Evolutionary conservation across 768 basidiomycete species (phyloP).

Genomic region (Lentinula boryana): DNA sequence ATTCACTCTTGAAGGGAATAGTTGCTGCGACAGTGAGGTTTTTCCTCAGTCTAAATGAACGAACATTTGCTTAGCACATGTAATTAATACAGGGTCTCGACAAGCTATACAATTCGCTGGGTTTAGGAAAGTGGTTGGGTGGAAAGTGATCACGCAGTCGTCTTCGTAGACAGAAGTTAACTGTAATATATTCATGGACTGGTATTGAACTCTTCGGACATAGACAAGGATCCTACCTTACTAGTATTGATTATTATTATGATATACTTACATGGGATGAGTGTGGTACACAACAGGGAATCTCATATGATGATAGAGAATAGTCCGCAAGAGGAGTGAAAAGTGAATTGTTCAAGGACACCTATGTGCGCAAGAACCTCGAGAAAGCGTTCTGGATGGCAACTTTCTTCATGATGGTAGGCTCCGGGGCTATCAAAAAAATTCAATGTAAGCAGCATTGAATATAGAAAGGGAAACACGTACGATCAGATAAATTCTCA

Average conservation of each 20-base stretch:
- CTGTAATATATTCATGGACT: too few relatives aligned
- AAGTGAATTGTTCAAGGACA: neutral
- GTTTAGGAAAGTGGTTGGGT: conserved; percentile 24
- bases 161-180: too few relatives aligned
- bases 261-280: neutral
- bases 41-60: neutral
- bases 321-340: neutral
- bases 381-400: conserved; percentile 71
- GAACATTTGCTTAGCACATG: neutral
- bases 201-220: neutral
- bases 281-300: neutral
- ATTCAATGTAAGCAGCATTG: conserved; percentile 8
- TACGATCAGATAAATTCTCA: conserved; percentile 77
- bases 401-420: conserved; percentile 90
- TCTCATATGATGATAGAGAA: neutral
- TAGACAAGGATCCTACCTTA: neutral
- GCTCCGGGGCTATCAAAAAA: conserved; percentile 54
- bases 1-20: conserved; percentile 26
- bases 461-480: conserved; percentile 23
- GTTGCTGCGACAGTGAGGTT: conserved; percentile 21
- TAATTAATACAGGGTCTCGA: conserved; percentile 22
- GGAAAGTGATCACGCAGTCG: neutral
- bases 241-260: neutral
- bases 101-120: conserved; percentile 28
- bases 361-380: conserved; percentile 51